Evolutionary conservation across 1,139 yeast genomes (phyloP), one percentile per base, ranked within the genome.

Genomic region (Protomyces lactucae-debilis): DNA sequence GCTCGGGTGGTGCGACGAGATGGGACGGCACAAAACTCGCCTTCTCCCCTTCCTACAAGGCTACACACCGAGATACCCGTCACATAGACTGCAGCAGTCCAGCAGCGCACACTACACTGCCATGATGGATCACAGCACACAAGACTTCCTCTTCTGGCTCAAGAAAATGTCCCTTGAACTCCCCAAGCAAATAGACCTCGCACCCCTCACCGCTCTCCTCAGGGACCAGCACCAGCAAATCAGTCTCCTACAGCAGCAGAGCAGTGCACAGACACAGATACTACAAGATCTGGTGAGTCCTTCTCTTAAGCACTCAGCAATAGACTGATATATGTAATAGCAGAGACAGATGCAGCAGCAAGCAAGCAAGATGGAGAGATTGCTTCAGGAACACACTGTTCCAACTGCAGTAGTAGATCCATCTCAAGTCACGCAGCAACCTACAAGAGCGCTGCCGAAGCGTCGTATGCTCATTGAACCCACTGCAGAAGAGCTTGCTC

Each of bases 111-210:
- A 28, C 8, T 28, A 6, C 8, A 4, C 32, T 28, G 32, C 8
- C 32, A 28, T 28, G 32, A 37, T 37, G 43, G 61, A 57, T 35
- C 9, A 28, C n/a, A 21, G 51, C n/a, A 48, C 61, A 52, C 63
- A 52, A 43, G 63, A 59, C 53, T 16, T 59, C 43, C 32, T 59
- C 52, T 37, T 59, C 36, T 59, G 63, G 63, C 63, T 59, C 36
- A 59, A 59, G 53, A 39, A 28, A 28, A 25, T 59, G 35, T 59
- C 63, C 6, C 39, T 59, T 6, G 63, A 59, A 18, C 43, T 59
- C 25, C 63, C 63, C 1, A 52, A 40, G 46, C 52, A 55, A 3
- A 43, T 52, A 12, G 45, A 52, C 16, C 63, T 55, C 48, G 40
- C 37, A 1, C 18, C 43, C 5, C 52, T 52, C 57, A 28, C 43